Conservation (phyloP, 345 rosid species). For the Camelina neglecta region DNA sequence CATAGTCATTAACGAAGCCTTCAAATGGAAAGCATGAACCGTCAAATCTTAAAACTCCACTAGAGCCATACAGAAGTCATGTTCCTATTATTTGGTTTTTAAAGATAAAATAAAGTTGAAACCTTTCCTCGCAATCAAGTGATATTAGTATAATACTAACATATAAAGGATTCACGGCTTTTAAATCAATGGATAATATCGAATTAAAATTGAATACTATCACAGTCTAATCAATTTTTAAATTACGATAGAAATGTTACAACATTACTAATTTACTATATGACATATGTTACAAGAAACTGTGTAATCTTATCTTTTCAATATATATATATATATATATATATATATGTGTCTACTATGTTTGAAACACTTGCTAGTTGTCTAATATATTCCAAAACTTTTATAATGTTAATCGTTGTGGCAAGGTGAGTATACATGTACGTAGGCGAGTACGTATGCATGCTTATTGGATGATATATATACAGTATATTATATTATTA, state of each 20-base stretch:
- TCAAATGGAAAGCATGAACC: slow-evolving; percentile 38
- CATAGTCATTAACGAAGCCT: slow-evolving; percentile 23
- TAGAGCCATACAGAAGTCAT: background rate
- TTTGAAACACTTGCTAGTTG: background rate
- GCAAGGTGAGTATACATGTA: slow-evolving; percentile 11
- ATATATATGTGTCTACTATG: background rate
- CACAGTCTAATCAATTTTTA: background rate
- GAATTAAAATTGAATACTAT: background rate
- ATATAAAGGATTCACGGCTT: background rate
- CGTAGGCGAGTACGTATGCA: slow-evolving; percentile 42
- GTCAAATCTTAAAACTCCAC: slow-evolving; percentile 37
- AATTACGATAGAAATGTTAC: background rate
- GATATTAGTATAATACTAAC: background rate
- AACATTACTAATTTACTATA: background rate
- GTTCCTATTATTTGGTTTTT: background rate
- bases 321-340: too few species aligned
- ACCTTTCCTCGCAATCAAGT: slow-evolving; percentile 5
- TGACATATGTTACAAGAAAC: background rate
- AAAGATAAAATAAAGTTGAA: slow-evolving; percentile 15
- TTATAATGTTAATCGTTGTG: slow-evolving; percentile 12
- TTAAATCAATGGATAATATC: background rate
- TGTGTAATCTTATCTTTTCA: background rate
- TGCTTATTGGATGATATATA: slow-evolving; percentile 3
- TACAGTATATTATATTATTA: background rate
- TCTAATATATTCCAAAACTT: background rate